These are phyloP conservation scores for Lachancea waltii DNA, from an alignment of 805 yeast species.

Conservation along the genomic window DNA sequence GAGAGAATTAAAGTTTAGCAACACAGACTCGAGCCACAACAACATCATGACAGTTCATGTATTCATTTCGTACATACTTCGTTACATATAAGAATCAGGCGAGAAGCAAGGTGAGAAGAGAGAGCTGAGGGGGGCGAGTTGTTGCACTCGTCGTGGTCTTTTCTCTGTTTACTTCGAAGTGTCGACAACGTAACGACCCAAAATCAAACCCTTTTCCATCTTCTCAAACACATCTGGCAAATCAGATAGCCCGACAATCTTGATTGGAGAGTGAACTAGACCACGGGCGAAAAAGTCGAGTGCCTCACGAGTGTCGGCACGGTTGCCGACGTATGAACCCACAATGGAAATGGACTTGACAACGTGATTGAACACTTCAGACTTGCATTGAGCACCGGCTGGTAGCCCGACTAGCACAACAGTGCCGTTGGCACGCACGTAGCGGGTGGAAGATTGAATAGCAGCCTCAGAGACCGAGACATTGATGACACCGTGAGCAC, in stretches of 20 bases:
- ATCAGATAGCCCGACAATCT: slow-evolving; percentile 68
- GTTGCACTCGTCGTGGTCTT: too few species aligned
- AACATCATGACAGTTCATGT: too few species aligned
- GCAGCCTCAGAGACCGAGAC: slow-evolving; percentile 70
- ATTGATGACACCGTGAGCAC: slow-evolving; percentile 70
- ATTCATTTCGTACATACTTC: too few species aligned
- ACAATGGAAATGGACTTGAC: slow-evolving; percentile 42
- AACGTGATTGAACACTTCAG: slow-evolving; percentile 44
- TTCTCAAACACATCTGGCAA: slow-evolving; percentile 61
- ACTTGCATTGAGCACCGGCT: slow-evolving; percentile 42
- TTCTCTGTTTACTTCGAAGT: slow-evolving; percentile 46
- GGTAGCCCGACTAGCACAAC: slow-evolving; percentile 59
- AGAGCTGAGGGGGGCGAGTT: too few species aligned
- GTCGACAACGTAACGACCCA: slow-evolving; percentile 86
- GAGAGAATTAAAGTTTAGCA: too few species aligned
- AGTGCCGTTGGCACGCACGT: slow-evolving; percentile 54
- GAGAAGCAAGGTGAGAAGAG: too few species aligned
- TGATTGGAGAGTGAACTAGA: slow-evolving; percentile 64
- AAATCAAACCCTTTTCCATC: slow-evolving; percentile 80
- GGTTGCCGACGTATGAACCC: slow-evolving; percentile 48
- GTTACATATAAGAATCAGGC: too few species aligned
- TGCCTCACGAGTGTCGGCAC: slow-evolving; percentile 56
- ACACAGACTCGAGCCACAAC: too few species aligned
- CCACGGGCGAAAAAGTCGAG: slow-evolving; percentile 69
- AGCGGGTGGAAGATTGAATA: slow-evolving; percentile 51